Conservation (phyloP, 2,329 filamentous ascomycete species). For the Claviceps sp. region DNA sequence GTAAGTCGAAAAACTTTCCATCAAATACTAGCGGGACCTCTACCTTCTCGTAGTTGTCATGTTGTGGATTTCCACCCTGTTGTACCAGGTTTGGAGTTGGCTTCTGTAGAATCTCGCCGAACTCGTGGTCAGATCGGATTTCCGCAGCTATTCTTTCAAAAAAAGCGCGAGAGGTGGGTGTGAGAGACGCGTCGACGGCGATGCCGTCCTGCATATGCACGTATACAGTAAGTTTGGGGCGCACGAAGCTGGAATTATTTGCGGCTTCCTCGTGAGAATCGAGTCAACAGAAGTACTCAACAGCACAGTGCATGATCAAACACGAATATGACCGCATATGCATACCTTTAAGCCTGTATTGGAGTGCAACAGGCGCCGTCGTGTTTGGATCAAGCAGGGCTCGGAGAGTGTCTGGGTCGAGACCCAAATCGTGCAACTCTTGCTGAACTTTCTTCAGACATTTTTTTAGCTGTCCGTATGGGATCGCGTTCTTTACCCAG, state of each 20-base stretch:
- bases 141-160: conserved; percentile 45
- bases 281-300: neutral
- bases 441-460: conserved; percentile 67
- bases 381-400: conserved; percentile 44
- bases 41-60: conserved; percentile 26
- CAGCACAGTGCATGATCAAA: neutral
- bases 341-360: conserved; percentile 42
- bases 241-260: conserved; percentile 33
- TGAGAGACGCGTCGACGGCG: conserved; percentile 54
- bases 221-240: conserved; percentile 57
- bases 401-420: conserved; percentile 57
- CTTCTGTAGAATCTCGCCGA: neutral
- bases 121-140: conserved; percentile 13
- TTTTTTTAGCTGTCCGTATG: conserved; percentile 77
- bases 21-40: conserved; percentile 68
- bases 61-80: neutral
- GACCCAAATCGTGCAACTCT: conserved; percentile 57
- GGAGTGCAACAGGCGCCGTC: conserved; percentile 31
- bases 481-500: conserved; percentile 63
- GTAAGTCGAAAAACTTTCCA: conserved; percentile 63
- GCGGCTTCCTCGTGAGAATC: conserved; percentile 15
- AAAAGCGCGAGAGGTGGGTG: conserved; percentile 49
- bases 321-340: neutral
- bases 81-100: neutral
- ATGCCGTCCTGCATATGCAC: conserved; percentile 53